Conservation (phyloP, 225 moss, liverwort and hornwort genomes). For the Asterella californica region DNA sequence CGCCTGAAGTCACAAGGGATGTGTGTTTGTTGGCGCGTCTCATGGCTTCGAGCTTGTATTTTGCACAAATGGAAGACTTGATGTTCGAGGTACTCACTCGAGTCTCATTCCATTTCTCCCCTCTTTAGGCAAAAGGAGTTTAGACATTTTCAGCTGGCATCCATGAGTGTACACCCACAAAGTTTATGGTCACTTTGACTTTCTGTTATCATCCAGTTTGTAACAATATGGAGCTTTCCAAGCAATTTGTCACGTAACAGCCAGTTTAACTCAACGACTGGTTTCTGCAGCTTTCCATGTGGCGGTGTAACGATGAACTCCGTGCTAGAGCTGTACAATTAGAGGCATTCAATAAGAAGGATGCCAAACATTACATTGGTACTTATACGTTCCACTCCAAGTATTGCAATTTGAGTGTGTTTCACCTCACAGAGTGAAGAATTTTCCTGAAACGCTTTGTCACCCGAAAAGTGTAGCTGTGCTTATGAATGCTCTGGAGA, state of each 20-base stretch:
- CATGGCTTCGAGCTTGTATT: constrained; percentile 81
- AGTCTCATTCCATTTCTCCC: not conserved
- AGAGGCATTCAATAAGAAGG: constrained; percentile 64
- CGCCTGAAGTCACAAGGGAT: constrained; percentile 93
- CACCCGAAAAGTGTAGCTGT: not conserved
- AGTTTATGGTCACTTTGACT: not conserved
- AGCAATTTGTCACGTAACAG: not conserved
- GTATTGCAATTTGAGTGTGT: not conserved
- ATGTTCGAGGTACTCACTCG: constrained; percentile 78
- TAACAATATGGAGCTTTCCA: no score
- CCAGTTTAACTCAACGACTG: not conserved
- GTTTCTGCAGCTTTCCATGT: constrained; percentile 77
- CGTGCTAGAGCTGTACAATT: constrained; percentile 62
- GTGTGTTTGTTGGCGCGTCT: constrained; percentile 89
- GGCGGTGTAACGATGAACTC: constrained; percentile 95
- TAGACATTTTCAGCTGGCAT: no score
- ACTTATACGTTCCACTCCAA: not conserved
- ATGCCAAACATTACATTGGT: constrained; percentile 97
- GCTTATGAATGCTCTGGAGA: not conserved
- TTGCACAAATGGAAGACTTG: constrained; percentile 85
- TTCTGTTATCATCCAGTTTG: not conserved
- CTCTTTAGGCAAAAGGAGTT: no score
- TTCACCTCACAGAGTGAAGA: no score
- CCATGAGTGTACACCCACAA: no score
- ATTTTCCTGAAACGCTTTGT: not conserved